A percentile compares a stretch with the other conserved stretches of the same genome.
phyloP scores from a whole-genome alignment of 768 basidiomycete species.

The Gymnopilus junonius region DNA sequence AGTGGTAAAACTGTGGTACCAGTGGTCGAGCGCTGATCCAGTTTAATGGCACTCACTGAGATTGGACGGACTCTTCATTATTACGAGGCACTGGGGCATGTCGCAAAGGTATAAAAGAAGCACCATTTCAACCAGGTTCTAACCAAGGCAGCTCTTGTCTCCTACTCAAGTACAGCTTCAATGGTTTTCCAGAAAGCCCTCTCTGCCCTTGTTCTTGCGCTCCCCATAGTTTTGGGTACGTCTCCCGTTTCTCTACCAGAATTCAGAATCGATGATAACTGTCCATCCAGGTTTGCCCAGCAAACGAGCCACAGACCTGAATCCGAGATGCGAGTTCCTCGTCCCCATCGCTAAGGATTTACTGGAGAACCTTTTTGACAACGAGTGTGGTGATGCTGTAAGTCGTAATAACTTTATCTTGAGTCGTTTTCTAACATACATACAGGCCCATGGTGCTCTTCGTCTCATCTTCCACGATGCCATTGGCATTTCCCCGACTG shows the following conservation, averaged over 20 bases:
- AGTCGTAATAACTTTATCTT: neutral
- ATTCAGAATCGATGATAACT: neutral
- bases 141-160: neutral
- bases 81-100: no score
- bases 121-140: neutral
- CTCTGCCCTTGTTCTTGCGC: neutral
- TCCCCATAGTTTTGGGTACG: neutral
- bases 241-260: neutral
- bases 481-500: conserved; percentile 1
- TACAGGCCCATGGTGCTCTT: neutral
- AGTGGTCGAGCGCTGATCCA: neutral
- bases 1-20: no score
- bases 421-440: no score
- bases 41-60: neutral
- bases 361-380: conserved; percentile 1
- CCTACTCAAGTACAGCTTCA: neutral
- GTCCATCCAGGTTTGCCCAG: neutral
- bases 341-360: conserved; percentile 3
- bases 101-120: neutral
- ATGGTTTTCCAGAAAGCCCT: conserved; percentile 1
- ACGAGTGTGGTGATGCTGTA: conserved; percentile 5
- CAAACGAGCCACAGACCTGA: neutral
- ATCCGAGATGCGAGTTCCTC: neutral
- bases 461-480: conserved; percentile 8
- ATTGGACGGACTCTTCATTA: neutral